Conservation (phyloP, 2,329 filamentous ascomycete species). For the Didymella lethalis region DNA sequence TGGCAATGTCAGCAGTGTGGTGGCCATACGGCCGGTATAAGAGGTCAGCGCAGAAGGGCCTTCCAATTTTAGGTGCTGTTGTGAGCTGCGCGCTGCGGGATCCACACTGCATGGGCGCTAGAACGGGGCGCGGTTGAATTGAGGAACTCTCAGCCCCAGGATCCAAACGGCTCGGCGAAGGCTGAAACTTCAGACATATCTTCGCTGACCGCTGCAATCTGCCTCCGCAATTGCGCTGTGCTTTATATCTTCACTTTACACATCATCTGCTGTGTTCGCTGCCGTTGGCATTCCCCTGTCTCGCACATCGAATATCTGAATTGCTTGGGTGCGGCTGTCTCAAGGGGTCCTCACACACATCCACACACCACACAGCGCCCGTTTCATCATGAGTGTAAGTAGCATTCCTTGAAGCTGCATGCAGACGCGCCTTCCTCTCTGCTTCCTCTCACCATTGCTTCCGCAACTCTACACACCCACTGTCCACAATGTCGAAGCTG, state of each 20-base stretch:
- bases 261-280: conserved; percentile 2
- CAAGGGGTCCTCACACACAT: conserved; percentile 43
- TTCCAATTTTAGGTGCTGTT: conserved; percentile 19
- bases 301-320: conserved; percentile 11
- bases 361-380: conserved; percentile 42
- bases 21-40: conserved; percentile 9
- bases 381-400: conserved; percentile 54
- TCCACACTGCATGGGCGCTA: conserved; percentile 8
- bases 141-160: conserved; percentile 20
- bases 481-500: conserved; percentile 22
- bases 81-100: conserved; percentile 5
- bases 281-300: conserved; percentile 19
- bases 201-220: conserved; percentile 20
- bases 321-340: conserved; percentile 37
- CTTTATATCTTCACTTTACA: conserved; percentile 8
- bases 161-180: conserved; percentile 11
- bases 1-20: neutral
- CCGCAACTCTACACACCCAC: conserved; percentile 14
- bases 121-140: conserved; percentile 10
- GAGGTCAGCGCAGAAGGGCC: neutral
- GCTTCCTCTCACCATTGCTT: conserved; percentile 16
- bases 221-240: conserved; percentile 5
- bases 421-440: conserved; percentile 17
- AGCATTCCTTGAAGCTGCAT: conserved; percentile 25
- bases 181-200: conserved; percentile 25